phyloP scores from a whole-genome alignment of 768 basidiomycete genomes.

The Russula vinacea region DNA sequence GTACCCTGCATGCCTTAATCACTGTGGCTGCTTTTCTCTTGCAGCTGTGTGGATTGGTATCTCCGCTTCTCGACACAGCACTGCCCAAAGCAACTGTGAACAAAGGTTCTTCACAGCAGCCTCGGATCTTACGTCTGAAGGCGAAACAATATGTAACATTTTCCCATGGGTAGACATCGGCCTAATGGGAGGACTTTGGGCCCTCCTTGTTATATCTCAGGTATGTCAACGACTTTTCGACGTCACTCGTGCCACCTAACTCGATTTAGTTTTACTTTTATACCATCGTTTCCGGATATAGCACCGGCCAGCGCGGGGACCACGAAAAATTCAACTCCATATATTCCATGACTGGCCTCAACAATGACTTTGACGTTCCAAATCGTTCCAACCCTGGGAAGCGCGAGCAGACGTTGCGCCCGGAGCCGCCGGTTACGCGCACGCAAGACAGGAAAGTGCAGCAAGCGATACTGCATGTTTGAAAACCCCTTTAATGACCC shows the following conservation, averaged over 20 bases:
- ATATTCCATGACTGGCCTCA: conserved; percentile 55
- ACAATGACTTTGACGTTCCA: conserved; percentile 60
- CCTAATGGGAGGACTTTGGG: conserved; percentile 86
- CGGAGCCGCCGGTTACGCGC: conserved; percentile 24
- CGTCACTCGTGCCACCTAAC: conserved; percentile 38
- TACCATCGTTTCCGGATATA: conserved; percentile 59
- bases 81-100: conserved; percentile 67
- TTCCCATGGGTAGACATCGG: conserved; percentile 93
- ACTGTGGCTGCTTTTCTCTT: conserved; percentile 64
- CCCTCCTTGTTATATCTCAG: conserved; percentile 73
- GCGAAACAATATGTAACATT: conserved; percentile 75
- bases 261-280: conserved; percentile 47
- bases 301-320: conserved; percentile 69
- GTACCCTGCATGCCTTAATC: conserved; percentile 57
- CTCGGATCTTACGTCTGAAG: conserved; percentile 46
- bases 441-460: conserved; percentile 23
- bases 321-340: conserved; percentile 77
- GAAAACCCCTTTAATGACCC: conserved; percentile 16
- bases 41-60: conserved; percentile 79
- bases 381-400: conserved; percentile 69
- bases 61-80: conserved; percentile 72
- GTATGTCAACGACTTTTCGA: conserved; percentile 41
- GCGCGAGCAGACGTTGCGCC: conserved; percentile 41
- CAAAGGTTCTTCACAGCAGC: conserved; percentile 49
- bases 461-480: conserved; percentile 25